These are phyloP conservation scores for Hapsidospora chrysogenum DNA, from an alignment of 495 filamentous ascomycete genomes.

Conservation along the genomic window DNA sequence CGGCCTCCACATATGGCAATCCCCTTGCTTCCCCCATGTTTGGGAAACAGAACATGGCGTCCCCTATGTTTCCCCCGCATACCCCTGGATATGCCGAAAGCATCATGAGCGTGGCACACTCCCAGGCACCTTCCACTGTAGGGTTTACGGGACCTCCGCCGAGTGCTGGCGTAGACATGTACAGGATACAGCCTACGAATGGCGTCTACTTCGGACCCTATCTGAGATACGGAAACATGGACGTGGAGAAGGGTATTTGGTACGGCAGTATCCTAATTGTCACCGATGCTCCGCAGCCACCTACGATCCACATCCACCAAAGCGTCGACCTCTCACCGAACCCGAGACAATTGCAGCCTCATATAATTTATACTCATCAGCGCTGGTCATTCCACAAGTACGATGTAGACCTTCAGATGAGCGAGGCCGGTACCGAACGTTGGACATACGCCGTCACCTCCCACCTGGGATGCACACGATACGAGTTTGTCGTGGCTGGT, in stretches of 20 bases:
- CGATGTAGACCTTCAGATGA: constrained; percentile 83
- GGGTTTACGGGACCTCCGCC: constrained; percentile 79
- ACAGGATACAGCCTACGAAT: constrained; percentile 83
- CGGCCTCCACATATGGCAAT: constrained; percentile 62
- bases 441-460: constrained; percentile 99
- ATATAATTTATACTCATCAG: constrained; percentile 75
- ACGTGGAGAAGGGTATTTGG: constrained; percentile 82
- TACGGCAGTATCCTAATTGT: constrained; percentile 59
- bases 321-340: constrained; percentile 85
- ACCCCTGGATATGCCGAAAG: constrained; percentile 59
- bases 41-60: constrained; percentile 55
- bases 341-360: constrained; percentile 72
- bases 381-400: constrained; percentile 94
- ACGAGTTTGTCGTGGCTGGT: constrained; percentile 94
- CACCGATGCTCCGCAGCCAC: constrained; percentile 82
- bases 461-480: constrained; percentile 87
- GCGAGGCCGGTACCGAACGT: constrained; percentile 59
- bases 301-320: constrained; percentile 91
- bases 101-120: constrained; percentile 56
- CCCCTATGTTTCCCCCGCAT: constrained; percentile 55
- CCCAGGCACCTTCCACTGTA: constrained; percentile 46
- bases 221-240: constrained; percentile 92
- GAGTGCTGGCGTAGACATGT: constrained; percentile 72
- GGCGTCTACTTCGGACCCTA: constrained; percentile 99
- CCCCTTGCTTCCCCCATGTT: constrained; percentile 60